A percentile compares a stretch with the other conserved stretches of the same genome.
Evolutionary conservation across 2,329 filamentous ascomycete species (phyloP).

Genomic region (Penicillium expansum): DNA sequence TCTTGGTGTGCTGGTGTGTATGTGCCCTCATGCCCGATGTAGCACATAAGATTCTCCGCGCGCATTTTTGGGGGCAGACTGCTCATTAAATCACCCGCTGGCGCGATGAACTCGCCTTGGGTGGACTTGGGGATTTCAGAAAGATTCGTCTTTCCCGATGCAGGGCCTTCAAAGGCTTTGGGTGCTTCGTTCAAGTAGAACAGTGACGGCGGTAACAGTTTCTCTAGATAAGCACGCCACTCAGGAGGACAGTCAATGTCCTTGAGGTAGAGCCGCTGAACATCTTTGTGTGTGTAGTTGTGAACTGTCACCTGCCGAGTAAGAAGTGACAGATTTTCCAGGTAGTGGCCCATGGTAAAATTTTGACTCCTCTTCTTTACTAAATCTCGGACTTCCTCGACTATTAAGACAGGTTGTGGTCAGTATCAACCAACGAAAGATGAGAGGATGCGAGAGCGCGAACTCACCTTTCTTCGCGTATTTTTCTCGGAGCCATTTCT

Average conservation of each 20-base stretch:
- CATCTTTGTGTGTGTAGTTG: conserved; percentile 73
- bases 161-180: conserved; percentile 55
- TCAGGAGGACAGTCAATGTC: conserved; percentile 91
- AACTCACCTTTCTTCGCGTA: conserved; percentile 72
- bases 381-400: conserved; percentile 82
- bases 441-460: conserved; percentile 3
- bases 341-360: conserved; percentile 85
- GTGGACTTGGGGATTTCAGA: conserved; percentile 43
- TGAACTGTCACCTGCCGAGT: conserved; percentile 74
- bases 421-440: conserved; percentile 3
- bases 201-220: conserved; percentile 73
- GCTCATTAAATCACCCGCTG: conserved; percentile 91
- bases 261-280: conserved; percentile 90
- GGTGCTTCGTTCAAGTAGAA: conserved; percentile 89
- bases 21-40: conserved; percentile 94
- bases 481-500: conserved; percentile 74
- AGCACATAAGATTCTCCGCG: conserved; percentile 96
- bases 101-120: conserved; percentile 59
- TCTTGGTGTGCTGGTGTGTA: conserved; percentile 94
- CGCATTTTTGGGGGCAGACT: conserved; percentile 82
- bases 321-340: conserved; percentile 80
- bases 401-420: conserved; percentile 44
- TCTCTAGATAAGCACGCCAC: conserved; percentile 77
- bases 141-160: conserved; percentile 47
- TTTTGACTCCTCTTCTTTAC: conserved; percentile 69